These are phyloP conservation scores for Auriscalpium vulgare DNA, from an alignment of 768 basidiomycete species.

Conservation along the genomic window DNA sequence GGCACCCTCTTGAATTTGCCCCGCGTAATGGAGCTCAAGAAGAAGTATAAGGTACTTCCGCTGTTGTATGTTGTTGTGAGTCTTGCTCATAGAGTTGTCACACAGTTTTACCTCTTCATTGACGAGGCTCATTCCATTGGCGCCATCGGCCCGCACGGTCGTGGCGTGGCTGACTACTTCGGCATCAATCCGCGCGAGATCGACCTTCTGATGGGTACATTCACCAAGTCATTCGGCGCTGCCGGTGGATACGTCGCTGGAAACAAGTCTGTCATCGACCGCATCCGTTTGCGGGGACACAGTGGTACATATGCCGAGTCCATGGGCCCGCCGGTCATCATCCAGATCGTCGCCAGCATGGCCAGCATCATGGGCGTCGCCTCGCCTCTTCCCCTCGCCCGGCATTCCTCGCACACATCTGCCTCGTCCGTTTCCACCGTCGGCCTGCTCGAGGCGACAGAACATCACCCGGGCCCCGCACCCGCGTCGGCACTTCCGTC, in stretches of 20 bases:
- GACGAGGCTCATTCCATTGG: slow-evolving; percentile 99
- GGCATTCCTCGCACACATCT: slow-evolving; percentile 23
- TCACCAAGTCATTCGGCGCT: slow-evolving; percentile 92
- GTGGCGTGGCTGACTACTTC: slow-evolving; percentile 95
- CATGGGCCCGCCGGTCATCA: slow-evolving; percentile 85
- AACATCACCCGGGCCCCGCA: slow-evolving; percentile 64
- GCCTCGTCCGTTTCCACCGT: slow-evolving; percentile 27
- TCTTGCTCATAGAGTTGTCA: not conserved
- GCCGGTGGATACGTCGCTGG: slow-evolving; percentile 95
- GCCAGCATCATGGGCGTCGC: slow-evolving; percentile 91
- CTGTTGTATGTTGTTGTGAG: not conserved
- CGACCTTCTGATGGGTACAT: slow-evolving; percentile 97
- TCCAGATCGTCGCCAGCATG: slow-evolving; percentile 89
- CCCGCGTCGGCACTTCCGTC: slow-evolving; percentile 55
- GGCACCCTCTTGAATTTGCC: slow-evolving; percentile 90
- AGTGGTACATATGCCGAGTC: slow-evolving; percentile 83
- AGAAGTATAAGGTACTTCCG: slow-evolving; percentile 80
- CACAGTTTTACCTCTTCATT: slow-evolving; percentile 88
- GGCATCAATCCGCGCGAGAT: slow-evolving; percentile 69
- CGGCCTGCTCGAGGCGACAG: slow-evolving; percentile 18
- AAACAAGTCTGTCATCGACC: slow-evolving; percentile 68
- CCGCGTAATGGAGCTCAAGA: slow-evolving; percentile 74
- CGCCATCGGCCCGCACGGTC: slow-evolving; percentile 88
- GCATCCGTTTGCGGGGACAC: slow-evolving; percentile 74
- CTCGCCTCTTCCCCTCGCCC: slow-evolving; percentile 23